Conservation (phyloP, 2,329 filamentous ascomycete species). For the Cladosporium phlei region DNA sequence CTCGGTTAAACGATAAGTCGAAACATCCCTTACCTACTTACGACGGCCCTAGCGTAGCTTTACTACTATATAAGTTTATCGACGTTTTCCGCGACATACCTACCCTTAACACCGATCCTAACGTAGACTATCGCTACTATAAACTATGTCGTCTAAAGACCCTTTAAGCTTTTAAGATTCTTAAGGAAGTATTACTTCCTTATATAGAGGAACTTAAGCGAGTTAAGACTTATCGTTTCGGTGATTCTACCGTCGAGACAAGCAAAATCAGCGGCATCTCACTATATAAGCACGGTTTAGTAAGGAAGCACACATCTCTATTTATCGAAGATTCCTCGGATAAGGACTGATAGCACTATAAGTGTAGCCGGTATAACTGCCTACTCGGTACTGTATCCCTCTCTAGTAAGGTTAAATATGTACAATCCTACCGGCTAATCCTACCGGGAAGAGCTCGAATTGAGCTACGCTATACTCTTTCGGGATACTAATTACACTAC, state of each 20-base stretch:
- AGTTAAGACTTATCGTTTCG: background rate
- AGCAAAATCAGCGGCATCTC: background rate
- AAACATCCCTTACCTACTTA: background rate
- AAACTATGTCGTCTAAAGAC: no score
- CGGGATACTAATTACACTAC: no score
- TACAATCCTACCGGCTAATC: no score
- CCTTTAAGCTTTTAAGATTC: background rate
- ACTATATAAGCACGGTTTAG: background rate
- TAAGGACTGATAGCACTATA: no score
- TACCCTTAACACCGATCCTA: background rate
- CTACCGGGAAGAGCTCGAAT: no score
- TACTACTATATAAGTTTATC: slow-evolving; percentile 3
- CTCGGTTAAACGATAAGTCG: background rate
- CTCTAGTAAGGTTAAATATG: no score
- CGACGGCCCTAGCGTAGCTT: background rate
- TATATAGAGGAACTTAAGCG: background rate
- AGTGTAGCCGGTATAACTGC: no score
- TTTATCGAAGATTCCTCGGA: background rate
- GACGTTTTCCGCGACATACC: slow-evolving; percentile 1
- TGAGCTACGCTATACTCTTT: no score
- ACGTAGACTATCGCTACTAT: background rate
- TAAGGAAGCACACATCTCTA: background rate
- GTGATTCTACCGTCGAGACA: background rate
- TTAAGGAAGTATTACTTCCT: background rate
- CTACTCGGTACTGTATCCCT: no score